Evolutionary conservation across 2,329 filamentous ascomycete species (phyloP), one percentile per base, ranked within the genome.

Genomic region (Phialophora macrospora): DNA sequence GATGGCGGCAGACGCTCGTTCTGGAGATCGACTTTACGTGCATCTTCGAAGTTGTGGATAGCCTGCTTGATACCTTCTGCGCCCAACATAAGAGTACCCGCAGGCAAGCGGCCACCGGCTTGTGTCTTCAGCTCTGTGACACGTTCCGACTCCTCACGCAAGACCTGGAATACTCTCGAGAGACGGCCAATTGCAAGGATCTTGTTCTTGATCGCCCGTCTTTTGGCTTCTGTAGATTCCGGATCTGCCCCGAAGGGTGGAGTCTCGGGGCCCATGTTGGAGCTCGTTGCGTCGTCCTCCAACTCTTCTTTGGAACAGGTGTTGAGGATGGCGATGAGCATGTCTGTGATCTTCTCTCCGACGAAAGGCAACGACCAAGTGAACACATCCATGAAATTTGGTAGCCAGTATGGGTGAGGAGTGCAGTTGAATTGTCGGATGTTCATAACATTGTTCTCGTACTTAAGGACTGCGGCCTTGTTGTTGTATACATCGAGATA

Each of bases 371-470:
- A 84, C 38, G 95, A 99, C 95, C 95, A 99, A n/a, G 95, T 99
- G 77, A 99, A 99, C 69, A 99, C 95, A 75, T 99, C 95, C 95
- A 99, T 99, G 77, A 99, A 99, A 83, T 99, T 99, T 62, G 95
- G 95, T 56, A 99, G 87, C 95, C 95, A 99, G 84, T 99, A 99
- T 6, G 95, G 95, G 78, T 99, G 95, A 38, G 95, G 95, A 24
- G 95, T 98, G 86, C 94, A 99, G 84, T 99, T 99, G 83, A 99
- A 99, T 80, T 99, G 95, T 66, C 95, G 88, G 76, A 99, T 99
- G 83, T 99, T 99, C 95, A 99, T 99, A 68, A 99, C 95, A 76
- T 99, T 99, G 81, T 99, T 99, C 82, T 99, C 95, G 78, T 99
- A 99, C 82, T 99, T 99, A 74, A 99, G 84, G 48, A 99, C 95